phyloP scores from a whole-genome alignment of 169 alveolate species.

The Plasmodium knowlesi region DNA sequence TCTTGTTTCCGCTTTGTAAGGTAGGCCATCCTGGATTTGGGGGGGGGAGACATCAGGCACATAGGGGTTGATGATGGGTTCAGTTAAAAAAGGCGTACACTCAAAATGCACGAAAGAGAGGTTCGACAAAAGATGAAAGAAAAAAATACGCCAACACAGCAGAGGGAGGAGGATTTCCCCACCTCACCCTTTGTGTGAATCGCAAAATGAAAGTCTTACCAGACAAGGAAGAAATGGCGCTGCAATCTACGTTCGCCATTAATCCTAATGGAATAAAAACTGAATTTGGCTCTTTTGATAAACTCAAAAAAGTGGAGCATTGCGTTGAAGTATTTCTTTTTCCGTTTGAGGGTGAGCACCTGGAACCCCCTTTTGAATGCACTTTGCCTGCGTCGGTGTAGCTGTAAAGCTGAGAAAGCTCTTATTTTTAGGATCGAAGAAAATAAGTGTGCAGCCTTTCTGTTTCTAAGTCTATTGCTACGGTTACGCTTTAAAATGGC shows the following conservation, averaged over 20 bases:
- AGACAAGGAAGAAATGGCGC: not conserved
- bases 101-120: too few species aligned
- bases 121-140: not conserved
- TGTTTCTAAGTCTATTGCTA: constrained; percentile 9
- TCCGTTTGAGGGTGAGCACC: not conserved
- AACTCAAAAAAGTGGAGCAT: constrained; percentile 26
- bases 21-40: not conserved
- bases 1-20: not conserved
- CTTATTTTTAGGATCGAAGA: not conserved
- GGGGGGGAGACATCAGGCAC: not conserved
- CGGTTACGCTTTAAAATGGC: constrained; percentile 20
- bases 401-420: not conserved
- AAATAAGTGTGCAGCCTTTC: constrained; percentile 13
- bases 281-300: constrained; percentile 7
- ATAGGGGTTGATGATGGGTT: not conserved
- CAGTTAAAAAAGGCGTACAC: not conserved
- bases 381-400: not conserved
- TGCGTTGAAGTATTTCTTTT: constrained; percentile 13
- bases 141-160: not conserved
- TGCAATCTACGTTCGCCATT: not conserved
- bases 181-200: not conserved
- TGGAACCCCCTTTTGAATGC: not conserved
- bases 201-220: not conserved
- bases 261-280: constrained; percentile 1
- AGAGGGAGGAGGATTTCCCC: not conserved